Evolutionary conservation across 345 rosid species (phyloP), one percentile per base, ranked within the genome.

Genomic region (Triadica sebifera): DNA sequence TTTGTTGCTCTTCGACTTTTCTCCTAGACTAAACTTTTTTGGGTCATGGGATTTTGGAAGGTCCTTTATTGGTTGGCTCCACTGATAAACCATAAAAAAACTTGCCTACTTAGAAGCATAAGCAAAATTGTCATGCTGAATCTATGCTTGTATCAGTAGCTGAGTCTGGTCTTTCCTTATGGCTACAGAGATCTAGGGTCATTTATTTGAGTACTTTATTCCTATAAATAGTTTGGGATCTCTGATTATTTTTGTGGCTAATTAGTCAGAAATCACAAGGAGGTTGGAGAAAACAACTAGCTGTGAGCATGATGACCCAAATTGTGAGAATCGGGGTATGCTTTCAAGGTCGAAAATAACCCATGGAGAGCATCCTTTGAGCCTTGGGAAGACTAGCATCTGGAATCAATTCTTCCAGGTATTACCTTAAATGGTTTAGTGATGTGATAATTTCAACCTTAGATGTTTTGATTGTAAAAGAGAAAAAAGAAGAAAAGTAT

Each of bases 361-460:
- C 84, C 93, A 84, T 64, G 98, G 88, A 65, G 98, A 94, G 78
- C 98, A 94, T 89, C 98, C 98, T 74, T 81, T 94, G 85, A 94
- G 95, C 82, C 96, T 91, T 69, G 97, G 95, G 81, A 87, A 89
- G 79, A 88, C 82, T 70, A 94, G 98, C 85, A 76, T 94, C 76
- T 94, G 98, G 98, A 91, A 92, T 85, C 83, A 89, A 52, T 94
- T 91, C 85, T 92, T 94, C 84, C 91, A 94, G 98, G 98, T 94
- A 85, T 59, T 71, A 69, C 65, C 65, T 61, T 62, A 60, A 39
- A 47, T 34, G 38, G 4, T 4, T 20, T 47, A 55, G 61, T 20
- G 43, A 55, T 56, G 67, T n/a, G 20, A 45, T 65, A 53, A 47
- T 12, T 75, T 29, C 65, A 13, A 34, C 52, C 3, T 43, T n/a